These are phyloP conservation scores for Yarrowia sp. DNA, from an alignment of 805 yeast species.

Conservation along the genomic window DNA sequence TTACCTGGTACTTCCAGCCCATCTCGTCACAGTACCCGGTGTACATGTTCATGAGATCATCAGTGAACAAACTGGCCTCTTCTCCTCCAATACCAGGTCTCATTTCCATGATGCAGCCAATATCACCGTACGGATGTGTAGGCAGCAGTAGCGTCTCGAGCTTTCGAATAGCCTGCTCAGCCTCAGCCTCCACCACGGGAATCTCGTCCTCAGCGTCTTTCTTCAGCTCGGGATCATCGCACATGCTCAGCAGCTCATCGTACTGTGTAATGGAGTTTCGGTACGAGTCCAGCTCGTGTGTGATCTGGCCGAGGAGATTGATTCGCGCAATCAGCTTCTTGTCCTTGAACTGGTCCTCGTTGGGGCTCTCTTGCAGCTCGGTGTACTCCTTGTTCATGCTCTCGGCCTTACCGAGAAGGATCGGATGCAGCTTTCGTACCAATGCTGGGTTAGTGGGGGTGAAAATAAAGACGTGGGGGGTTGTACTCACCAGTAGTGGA, in stretches of 20 bases:
- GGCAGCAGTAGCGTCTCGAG: slow-evolving; percentile 62
- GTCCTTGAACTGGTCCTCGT: slow-evolving; percentile 41
- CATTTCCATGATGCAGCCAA: slow-evolving; percentile 75
- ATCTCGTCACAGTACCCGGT: slow-evolving; percentile 60
- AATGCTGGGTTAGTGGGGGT: slow-evolving; percentile 5
- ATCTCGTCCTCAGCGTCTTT: slow-evolving; percentile 67
- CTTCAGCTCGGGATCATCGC: slow-evolving; percentile 49
- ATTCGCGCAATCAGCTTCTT: slow-evolving; percentile 51
- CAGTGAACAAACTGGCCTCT: slow-evolving; percentile 86
- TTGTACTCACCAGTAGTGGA: not conserved
- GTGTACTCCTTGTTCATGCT: slow-evolving; percentile 44
- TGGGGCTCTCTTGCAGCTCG: slow-evolving; percentile 44
- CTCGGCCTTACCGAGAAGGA: slow-evolving; percentile 50
- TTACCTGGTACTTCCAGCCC: slow-evolving; percentile 64
- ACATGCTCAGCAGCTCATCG: slow-evolving; percentile 47
- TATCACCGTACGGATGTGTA: slow-evolving; percentile 69
- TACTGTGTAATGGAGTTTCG: slow-evolving; percentile 35
- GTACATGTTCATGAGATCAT: slow-evolving; percentile 80
- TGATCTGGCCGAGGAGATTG: slow-evolving; percentile 47
- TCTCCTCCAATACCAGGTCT: slow-evolving; percentile 97
- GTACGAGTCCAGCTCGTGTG: slow-evolving; percentile 38
- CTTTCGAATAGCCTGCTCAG: slow-evolving; percentile 45
- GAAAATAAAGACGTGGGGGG: not conserved
- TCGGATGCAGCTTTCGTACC: slow-evolving; percentile 46
- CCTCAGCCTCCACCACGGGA: slow-evolving; percentile 45